Percentiles rank a stretch among this genome's conserved stretches.
These are phyloP conservation scores for Trametes hirsuta DNA, from an alignment of 1,284 basidiomycete species.

Conservation along the genomic window DNA sequence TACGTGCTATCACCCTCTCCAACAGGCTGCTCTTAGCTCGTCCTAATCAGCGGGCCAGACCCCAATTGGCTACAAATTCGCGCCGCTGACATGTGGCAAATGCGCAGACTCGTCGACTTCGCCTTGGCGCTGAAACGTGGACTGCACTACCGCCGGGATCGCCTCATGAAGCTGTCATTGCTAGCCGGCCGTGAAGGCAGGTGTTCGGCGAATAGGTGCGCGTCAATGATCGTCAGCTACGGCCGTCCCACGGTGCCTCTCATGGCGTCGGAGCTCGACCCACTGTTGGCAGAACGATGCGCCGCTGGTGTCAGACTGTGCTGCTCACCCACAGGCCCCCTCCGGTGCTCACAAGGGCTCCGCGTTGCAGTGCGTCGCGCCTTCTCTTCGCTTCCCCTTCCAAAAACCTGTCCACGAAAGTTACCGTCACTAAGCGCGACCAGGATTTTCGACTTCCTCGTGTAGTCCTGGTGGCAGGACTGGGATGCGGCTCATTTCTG, in stretches of 20 bases:
- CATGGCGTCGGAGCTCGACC: background rate
- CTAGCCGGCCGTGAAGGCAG: conserved; percentile 2
- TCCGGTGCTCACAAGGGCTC: too few species aligned
- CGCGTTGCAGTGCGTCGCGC: background rate
- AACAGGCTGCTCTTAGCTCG: background rate
- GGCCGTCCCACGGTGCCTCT: conserved; percentile 2
- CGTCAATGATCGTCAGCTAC: conserved; percentile 1
- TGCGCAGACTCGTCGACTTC: background rate
- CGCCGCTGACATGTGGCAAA: background rate
- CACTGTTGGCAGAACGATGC: background rate
- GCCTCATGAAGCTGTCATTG: background rate
- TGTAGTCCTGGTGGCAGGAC: too few species aligned
- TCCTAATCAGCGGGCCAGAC: background rate
- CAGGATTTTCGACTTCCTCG: too few species aligned
- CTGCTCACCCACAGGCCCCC: background rate
- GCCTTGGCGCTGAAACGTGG: background rate
- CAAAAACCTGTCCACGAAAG: too few species aligned
- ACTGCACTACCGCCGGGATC: background rate
- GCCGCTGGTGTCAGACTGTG: background rate
- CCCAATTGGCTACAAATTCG: background rate
- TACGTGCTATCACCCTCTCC: background rate
- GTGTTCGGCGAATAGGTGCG: conserved; percentile 5
- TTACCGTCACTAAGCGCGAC: too few species aligned
- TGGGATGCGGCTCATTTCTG: too few species aligned
- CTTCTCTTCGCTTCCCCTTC: background rate